Base-by-base conservation (phyloP, 2,329 filamentous ascomycete species). In the Talaromyces funiculosus region DNA sequence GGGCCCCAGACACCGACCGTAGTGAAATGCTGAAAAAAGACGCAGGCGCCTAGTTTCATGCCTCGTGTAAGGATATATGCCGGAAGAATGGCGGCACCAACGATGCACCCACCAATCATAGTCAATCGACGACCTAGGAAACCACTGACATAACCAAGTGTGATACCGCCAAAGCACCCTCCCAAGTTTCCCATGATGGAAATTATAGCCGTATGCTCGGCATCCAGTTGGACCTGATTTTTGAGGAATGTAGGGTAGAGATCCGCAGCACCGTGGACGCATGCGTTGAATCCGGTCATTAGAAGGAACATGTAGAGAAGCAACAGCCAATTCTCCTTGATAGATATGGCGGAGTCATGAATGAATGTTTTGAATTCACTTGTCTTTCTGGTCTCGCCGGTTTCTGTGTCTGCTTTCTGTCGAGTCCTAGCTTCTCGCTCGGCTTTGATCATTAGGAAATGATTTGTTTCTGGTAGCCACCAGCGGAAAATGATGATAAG, bases 391-490 rank as follows among this genome's bases (percentile, higher is more conserved):
- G 61, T n/a, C 4, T 60, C 42, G 16, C 22, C 51, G 6, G 29
- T 33, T 51, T 33, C 29, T 14, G n/a, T 14, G 5, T 22, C 10
- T 12, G 29, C 29, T n/a, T 59, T 45, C 20, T 60, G 37, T 14
- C 45, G 49, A 2, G 38, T 62, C 10, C 61, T 61, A 18, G 62
- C 65, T 31, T 68, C 66, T 6, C 66, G 64, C 38, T 66, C 65
- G 2, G 65, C 65, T 40, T 66, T 64, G 60, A 68, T 67, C 10
- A 65, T 66, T 37, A 66, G 80, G 73, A 88, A 93, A 2, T 85
- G 82, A 31, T 87, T 77, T 0, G 90, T 94, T 76, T 94, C 90
- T 14, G 89, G 87, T 0, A 94, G 80, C 71, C 82, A 83, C 33
- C 90, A 78, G 26, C 90, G 86, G 78, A 88, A 90, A 53, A 84